A percentile compares a stretch with the other conserved stretches of the same genome.
Conservation (phyloP, 345 rosid genomes). For the Corchorus olitorius region DNA sequence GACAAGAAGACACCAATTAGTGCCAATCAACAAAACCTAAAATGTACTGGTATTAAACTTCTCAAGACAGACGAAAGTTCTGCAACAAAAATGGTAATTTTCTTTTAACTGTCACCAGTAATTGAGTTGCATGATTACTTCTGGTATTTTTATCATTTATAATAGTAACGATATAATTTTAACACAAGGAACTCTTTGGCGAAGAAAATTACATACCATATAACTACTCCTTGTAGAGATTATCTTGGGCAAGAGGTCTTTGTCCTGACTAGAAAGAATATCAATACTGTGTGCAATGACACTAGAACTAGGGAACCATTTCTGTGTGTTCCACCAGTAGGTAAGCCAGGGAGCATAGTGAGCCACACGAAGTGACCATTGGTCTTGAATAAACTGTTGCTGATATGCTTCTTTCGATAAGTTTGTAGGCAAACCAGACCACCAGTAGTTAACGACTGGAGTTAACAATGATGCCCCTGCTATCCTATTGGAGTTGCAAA, state of each 20-base stretch:
- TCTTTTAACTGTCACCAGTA: too few relatives aligned
- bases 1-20: too few relatives aligned
- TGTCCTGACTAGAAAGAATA: conserved; percentile 9
- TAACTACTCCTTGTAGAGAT: background rate
- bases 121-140: too few relatives aligned
- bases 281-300: conserved; percentile 7
- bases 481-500: conserved; percentile 38
- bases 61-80: too few relatives aligned
- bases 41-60: too few relatives aligned
- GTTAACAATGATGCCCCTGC: conserved; percentile 47
- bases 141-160: too few relatives aligned
- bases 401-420: conserved; percentile 35
- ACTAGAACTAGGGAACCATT: conserved; percentile 43
- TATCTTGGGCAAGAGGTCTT: background rate
- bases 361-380: conserved; percentile 44
- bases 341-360: conserved; percentile 45
- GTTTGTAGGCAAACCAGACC: conserved; percentile 53
- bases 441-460: conserved; percentile 61
- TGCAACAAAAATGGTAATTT: too few relatives aligned
- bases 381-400: conserved; percentile 43
- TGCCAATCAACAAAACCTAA: too few relatives aligned
- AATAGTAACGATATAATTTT: background rate
- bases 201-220: background rate
- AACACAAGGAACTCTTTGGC: background rate
- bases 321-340: conserved; percentile 72